Conservation (phyloP, 441 rosid species). For the Corymbia citriodora region DNA sequence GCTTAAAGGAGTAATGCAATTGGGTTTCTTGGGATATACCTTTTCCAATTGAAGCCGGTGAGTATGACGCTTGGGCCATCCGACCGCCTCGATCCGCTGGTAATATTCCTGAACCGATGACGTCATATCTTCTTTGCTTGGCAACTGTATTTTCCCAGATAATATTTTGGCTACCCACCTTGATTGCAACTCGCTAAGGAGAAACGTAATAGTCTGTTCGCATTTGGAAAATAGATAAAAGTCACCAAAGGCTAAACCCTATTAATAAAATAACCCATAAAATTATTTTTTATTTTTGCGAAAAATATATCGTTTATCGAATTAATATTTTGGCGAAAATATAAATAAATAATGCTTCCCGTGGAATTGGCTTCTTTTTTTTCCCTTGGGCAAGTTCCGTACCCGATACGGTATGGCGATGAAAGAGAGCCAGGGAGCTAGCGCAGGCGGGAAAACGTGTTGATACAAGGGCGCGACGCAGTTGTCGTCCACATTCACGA, state of each 20-base stretch:
- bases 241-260: not conserved
- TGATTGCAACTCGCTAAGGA: not conserved
- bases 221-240: not conserved
- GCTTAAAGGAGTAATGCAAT: rapidly evolving
- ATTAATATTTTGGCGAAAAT: not conserved
- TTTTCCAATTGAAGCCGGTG: not conserved
- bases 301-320: not conserved
- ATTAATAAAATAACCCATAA: not conserved
- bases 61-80: not conserved
- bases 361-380: not conserved
- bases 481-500: not conserved
- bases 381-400: not conserved
- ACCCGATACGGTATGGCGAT: not conserved
- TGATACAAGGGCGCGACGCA: not conserved
- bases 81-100: not conserved
- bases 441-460: not conserved
- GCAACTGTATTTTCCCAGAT: not conserved
- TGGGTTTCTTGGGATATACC: not conserved
- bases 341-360: not conserved
- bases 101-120: not conserved
- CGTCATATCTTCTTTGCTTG: not conserved
- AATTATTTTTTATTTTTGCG: not conserved
- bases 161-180: not conserved
- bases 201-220: not conserved
- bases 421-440: not conserved